Evolutionary conservation across 2,329 filamentous ascomycete genomes (phyloP).

Genomic region (Penicillium sp.): DNA sequence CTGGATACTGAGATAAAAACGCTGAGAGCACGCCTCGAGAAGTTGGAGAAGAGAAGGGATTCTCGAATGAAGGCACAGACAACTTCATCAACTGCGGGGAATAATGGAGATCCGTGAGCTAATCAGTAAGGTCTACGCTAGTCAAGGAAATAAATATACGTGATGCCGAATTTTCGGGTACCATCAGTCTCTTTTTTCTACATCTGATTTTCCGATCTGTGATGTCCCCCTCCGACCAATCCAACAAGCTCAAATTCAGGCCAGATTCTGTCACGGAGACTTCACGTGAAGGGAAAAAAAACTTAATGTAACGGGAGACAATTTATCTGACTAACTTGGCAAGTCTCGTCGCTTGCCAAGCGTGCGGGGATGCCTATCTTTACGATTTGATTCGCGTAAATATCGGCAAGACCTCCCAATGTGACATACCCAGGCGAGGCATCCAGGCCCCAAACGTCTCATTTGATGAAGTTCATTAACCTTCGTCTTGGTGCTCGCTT

Average conservation of each 20-base stretch:
- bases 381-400: constrained; percentile 3
- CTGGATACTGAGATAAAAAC: constrained; percentile 30
- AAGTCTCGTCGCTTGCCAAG: not conserved
- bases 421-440: not conserved
- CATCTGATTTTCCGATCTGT: not conserved
- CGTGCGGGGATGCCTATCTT: constrained; percentile 2
- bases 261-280: too few relatives aligned
- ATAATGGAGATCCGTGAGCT: not conserved
- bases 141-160: not conserved
- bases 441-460: not conserved
- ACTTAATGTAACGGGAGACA: not conserved
- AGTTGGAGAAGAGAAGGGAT: constrained; percentile 13
- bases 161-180: not conserved
- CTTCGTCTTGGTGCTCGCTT: constrained; percentile 5
- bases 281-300: not conserved
- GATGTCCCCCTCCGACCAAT: too few relatives aligned
- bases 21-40: constrained; percentile 15
- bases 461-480: constrained; percentile 3
- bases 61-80: not conserved
- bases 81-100: not conserved
- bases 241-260: too few relatives aligned
- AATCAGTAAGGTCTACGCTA: not conserved
- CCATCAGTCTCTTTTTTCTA: too few relatives aligned
- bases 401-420: constrained; percentile 1
- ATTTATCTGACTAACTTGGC: not conserved